These are phyloP conservation scores for Mimosa bimucronata DNA, from an alignment of 306 rosid genomes.

Conservation along the genomic window DNA sequence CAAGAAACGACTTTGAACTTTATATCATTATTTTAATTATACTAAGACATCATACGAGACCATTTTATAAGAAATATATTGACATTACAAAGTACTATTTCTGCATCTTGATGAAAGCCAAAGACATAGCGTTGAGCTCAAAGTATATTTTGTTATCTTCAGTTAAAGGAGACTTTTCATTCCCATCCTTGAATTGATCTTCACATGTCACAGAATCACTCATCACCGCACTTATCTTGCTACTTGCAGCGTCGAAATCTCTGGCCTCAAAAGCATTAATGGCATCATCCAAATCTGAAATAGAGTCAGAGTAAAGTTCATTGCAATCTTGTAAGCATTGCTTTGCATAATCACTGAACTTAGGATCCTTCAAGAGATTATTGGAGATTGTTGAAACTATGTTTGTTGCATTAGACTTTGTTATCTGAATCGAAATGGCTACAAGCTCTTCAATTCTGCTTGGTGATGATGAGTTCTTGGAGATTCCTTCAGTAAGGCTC, in stretches of 20 bases:
- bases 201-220: conserved; percentile 61
- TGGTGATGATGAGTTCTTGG: conserved; percentile 27
- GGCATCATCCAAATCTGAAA: conserved; percentile 46
- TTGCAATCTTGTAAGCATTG: conserved; percentile 52
- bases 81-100: not conserved
- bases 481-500: conserved; percentile 40
- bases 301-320: conserved; percentile 52
- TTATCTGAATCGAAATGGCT: conserved; percentile 36
- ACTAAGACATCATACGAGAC: too few relatives aligned
- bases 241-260: conserved; percentile 35
- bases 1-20: too few relatives aligned
- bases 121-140: conserved; percentile 51
- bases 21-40: too few relatives aligned
- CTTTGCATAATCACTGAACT: conserved; percentile 22
- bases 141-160: conserved; percentile 44
- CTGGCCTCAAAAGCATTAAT: conserved; percentile 42
- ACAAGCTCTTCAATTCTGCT: conserved; percentile 47
- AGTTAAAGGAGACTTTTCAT: conserved; percentile 57
- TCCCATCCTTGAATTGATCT: conserved; percentile 63
- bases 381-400: conserved; percentile 40
- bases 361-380: conserved; percentile 37
- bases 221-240: conserved; percentile 41
- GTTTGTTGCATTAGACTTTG: conserved; percentile 54
- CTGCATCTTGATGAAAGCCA: conserved; percentile 48
- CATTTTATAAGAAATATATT: too few relatives aligned